phyloP scores from a whole-genome alignment of 805 yeast species.

The Nematodospora valgi region DNA sequence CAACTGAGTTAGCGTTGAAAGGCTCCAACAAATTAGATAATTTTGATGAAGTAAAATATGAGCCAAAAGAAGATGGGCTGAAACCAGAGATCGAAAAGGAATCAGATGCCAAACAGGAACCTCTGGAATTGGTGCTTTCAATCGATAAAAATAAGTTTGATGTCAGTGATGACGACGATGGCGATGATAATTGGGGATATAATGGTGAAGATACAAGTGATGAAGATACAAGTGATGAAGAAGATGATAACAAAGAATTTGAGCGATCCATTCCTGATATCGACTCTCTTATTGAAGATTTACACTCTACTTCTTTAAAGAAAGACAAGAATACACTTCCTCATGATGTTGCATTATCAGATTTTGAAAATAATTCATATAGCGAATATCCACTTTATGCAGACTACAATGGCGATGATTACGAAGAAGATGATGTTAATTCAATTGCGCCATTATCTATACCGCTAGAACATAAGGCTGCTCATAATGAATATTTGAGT shows the following conservation, averaged over 20 bases:
- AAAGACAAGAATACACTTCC: constrained; percentile 12
- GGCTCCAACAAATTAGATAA: background rate
- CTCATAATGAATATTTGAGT: constrained; percentile 20
- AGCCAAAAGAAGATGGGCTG: constrained; percentile 1
- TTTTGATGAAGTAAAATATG: background rate
- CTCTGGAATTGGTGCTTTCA: constrained; percentile 28
- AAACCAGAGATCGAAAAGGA: background rate
- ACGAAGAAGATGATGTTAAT: constrained; percentile 12
- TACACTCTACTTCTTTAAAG: constrained; percentile 8
- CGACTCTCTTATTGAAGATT: constrained; percentile 37
- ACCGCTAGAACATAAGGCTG: constrained; percentile 14
- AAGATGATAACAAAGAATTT: background rate
- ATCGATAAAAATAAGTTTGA: constrained; percentile 22
- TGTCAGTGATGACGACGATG: constrained; percentile 14
- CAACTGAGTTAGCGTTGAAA: constrained; percentile 23
- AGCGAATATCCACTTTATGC: constrained; percentile 11
- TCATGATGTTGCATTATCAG: constrained; percentile 21
- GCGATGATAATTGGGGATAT: constrained; percentile 11
- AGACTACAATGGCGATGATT: constrained; percentile 10
- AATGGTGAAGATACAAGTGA: constrained; percentile 6
- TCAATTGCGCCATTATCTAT: constrained; percentile 20
- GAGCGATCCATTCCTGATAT: constrained; percentile 10
- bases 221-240: constrained; percentile 2
- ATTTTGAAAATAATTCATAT: constrained; percentile 21
- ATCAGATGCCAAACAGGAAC: constrained; percentile 2